A percentile compares a stretch with the other conserved stretches of the same genome.
Conservation (phyloP, 768 basidiomycete species). For the Lentinula boryana region DNA sequence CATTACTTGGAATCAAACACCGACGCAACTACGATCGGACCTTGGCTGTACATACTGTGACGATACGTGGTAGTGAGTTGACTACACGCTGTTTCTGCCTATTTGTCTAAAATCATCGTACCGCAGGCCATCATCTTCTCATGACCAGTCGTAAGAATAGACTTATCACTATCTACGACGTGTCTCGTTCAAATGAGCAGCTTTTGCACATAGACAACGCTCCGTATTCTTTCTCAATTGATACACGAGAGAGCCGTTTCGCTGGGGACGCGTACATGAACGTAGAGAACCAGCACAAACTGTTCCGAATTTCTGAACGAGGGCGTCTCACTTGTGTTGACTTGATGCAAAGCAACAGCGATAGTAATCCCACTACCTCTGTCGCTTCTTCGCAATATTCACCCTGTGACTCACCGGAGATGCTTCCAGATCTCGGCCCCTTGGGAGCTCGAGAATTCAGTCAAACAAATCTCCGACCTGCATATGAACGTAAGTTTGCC, state of each 20-base stretch:
- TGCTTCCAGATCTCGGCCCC: conserved; percentile 33
- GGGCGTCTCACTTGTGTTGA: conserved; percentile 42
- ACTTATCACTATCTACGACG: conserved; percentile 61
- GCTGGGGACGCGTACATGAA: conserved; percentile 28
- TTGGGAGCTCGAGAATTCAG: conserved; percentile 38
- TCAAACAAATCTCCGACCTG: conserved; percentile 41
- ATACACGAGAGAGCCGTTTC: neutral
- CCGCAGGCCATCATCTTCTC: conserved; percentile 43
- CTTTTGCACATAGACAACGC: conserved; percentile 37
- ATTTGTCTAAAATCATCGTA: neutral
- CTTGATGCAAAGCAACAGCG: conserved; percentile 16
- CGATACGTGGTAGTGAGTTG: conserved; percentile 24
- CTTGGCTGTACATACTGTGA: conserved; percentile 37
- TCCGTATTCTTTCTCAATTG: conserved; percentile 29
- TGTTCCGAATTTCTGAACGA: conserved; percentile 38
- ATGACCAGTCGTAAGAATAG: conserved; percentile 55
- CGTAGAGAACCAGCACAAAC: conserved; percentile 15
- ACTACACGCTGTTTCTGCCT: neutral
- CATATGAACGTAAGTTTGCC: conserved; percentile 48
- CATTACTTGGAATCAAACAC: conserved; percentile 60
- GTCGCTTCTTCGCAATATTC: conserved; percentile 6
- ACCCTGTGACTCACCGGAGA: neutral
- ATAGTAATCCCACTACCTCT: conserved; percentile 6
- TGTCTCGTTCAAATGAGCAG: conserved; percentile 32
- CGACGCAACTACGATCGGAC: conserved; percentile 54